Conservation (phyloP, 495 filamentous ascomycete species). For the Daldinia childiae region DNA sequence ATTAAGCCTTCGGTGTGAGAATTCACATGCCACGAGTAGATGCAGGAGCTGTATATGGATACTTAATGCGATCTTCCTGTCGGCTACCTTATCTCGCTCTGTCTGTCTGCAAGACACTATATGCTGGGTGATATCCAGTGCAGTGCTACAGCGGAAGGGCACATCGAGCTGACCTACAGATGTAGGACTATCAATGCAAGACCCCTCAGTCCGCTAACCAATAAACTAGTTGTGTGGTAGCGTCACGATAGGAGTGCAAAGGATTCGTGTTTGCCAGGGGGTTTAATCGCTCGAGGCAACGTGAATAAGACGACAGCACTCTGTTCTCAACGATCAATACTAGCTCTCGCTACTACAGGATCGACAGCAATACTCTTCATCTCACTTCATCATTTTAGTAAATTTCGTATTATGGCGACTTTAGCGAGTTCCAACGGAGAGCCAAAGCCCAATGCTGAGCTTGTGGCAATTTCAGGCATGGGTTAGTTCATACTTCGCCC, state of each 20-base stretch:
- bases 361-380: background rate
- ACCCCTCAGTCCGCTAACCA: background rate
- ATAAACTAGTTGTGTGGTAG: no score
- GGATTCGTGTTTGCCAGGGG: background rate
- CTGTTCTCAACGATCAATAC: background rate
- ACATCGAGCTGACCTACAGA: background rate
- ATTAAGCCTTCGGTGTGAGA: no score
- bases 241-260: background rate
- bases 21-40: no score
- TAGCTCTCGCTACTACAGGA: background rate
- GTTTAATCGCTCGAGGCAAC: background rate
- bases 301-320: background rate
- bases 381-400: background rate
- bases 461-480: background rate
- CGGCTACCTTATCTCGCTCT: no score
- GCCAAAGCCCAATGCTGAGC: background rate
- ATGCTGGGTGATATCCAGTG: background rate
- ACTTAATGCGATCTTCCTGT: no score
- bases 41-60: no score
- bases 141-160: background rate
- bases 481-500: background rate
- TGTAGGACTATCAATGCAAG: background rate
- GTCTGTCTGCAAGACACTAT: background rate
- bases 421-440: background rate
- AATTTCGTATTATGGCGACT: background rate